phyloP scores from a whole-genome alignment of 2,329 filamentous ascomycete genomes.

The Plenodomus tracheiphilus region DNA sequence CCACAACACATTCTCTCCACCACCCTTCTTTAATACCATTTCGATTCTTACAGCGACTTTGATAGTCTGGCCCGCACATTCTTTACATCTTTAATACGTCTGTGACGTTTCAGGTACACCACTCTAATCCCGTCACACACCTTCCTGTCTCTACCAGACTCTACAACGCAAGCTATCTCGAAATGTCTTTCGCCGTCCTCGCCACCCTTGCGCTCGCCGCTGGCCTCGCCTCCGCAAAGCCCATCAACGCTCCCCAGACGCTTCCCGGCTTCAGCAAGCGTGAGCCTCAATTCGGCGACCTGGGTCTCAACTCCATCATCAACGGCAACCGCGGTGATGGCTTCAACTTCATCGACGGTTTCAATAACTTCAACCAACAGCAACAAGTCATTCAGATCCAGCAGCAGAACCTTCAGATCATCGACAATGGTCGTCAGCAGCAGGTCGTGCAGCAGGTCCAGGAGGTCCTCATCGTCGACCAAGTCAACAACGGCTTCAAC shows the following conservation, averaged over 20 bases:
- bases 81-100: slow-evolving; percentile 30
- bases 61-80: slow-evolving; percentile 37
- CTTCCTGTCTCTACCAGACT: slow-evolving; percentile 18
- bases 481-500: slow-evolving; percentile 34
- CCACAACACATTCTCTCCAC: slow-evolving; percentile 16
- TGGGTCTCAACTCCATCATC: slow-evolving; percentile 15
- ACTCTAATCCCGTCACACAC: slow-evolving; percentile 27
- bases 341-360: slow-evolving; percentile 38
- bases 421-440: slow-evolving; percentile 29
- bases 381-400: slow-evolving; percentile 34
- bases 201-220: slow-evolving; percentile 35
- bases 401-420: slow-evolving; percentile 30
- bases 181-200: slow-evolving; percentile 36
- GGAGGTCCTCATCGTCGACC: slow-evolving; percentile 33
- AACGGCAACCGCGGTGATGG: slow-evolving; percentile 17
- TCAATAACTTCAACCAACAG: slow-evolving; percentile 38
- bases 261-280: slow-evolving; percentile 20
- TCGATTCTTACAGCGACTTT: slow-evolving; percentile 35
- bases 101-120: slow-evolving; percentile 33
- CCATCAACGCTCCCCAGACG: slow-evolving; percentile 23
- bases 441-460: slow-evolving; percentile 31
- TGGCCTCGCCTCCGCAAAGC: slow-evolving; percentile 37
- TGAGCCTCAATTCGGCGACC: slow-evolving; percentile 3
- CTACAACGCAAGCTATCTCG: slow-evolving; percentile 7
- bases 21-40: slow-evolving; percentile 26